phyloP scores from a whole-genome alignment of 139 green algal genomes.

The Chlorella sp. region DNA sequence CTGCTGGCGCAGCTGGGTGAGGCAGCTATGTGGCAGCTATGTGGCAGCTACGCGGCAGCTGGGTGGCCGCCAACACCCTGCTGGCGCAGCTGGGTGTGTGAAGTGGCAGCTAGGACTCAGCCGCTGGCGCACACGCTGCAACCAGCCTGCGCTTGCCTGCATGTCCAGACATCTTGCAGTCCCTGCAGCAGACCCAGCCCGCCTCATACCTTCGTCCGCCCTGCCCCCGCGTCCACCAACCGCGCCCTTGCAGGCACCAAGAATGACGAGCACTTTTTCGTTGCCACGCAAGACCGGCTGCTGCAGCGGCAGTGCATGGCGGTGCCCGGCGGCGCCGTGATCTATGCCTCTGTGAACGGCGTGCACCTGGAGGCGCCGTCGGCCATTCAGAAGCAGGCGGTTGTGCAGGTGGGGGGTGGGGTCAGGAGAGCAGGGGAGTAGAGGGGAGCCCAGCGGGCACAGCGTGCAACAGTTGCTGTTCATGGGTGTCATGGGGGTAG shows the following conservation, averaged over 20 bases:
- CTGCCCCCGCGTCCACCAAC: background rate
- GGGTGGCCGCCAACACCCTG: too few relatives aligned
- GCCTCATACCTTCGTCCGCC: background rate
- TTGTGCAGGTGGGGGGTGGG: slow-evolving; percentile 33
- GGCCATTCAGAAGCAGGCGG: slow-evolving; percentile 36
- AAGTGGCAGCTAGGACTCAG: background rate
- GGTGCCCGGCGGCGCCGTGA: slow-evolving; percentile 47
- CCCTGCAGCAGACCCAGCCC: background rate
- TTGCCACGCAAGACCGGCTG: slow-evolving; percentile 61
- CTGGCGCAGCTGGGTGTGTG: background rate
- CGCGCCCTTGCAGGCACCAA: slow-evolving; percentile 25
- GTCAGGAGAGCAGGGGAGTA: too few relatives aligned
- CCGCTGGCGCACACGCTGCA: background rate
- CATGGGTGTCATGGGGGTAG: too few relatives aligned
- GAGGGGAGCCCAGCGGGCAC: too few relatives aligned
- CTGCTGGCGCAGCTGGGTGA: slow-evolving; percentile 51
- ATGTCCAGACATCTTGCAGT: background rate
- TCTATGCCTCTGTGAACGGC: slow-evolving; percentile 61
- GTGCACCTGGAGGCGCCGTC: slow-evolving; percentile 58
- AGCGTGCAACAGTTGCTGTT: too few relatives aligned
- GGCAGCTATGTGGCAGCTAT: background rate
- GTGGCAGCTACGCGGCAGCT: too few relatives aligned
- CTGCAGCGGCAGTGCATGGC: slow-evolving; percentile 40
- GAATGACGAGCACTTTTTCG: slow-evolving; percentile 66
- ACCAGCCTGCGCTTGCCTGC: too few relatives aligned